Evolutionary conservation across 2,329 filamentous ascomycete genomes (phyloP).

Genomic region (Cladosporium sp.): DNA sequence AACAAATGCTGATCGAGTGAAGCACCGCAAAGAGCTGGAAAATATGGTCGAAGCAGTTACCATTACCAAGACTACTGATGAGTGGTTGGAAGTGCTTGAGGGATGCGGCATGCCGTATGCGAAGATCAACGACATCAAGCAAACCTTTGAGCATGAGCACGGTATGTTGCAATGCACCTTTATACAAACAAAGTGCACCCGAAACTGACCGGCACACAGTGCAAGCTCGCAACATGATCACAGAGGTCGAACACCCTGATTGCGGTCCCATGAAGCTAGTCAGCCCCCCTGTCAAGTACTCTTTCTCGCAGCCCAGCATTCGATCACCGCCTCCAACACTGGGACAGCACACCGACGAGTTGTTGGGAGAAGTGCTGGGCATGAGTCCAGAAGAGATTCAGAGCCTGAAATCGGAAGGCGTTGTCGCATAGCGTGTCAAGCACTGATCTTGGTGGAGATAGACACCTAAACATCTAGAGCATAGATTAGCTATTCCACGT

Average conservation of each 20-base stretch:
- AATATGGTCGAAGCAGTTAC: constrained; percentile 75
- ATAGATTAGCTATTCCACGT: background rate
- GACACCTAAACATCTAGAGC: background rate
- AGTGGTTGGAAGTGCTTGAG: constrained; percentile 86
- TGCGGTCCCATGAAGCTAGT: constrained; percentile 89
- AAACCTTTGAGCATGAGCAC: constrained; percentile 80
- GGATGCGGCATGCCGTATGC: constrained; percentile 93
- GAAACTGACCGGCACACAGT: constrained; percentile 42
- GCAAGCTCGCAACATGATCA: constrained; percentile 80
- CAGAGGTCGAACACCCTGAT: constrained; percentile 76
- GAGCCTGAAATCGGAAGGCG: constrained; percentile 63
- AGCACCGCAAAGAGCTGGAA: constrained; percentile 76
- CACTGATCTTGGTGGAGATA: background rate
- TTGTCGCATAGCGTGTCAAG: constrained; percentile 53
- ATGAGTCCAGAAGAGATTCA: constrained; percentile 61
- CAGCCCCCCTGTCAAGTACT: constrained; percentile 94
- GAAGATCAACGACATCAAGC: constrained; percentile 89
- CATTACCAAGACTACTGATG: constrained; percentile 72
- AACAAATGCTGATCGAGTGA: constrained; percentile 60
- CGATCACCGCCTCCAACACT: constrained; percentile 78
- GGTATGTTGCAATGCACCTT: constrained; percentile 49
- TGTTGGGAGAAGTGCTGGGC: constrained; percentile 65
- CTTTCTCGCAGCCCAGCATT: constrained; percentile 73
- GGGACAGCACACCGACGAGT: constrained; percentile 82
- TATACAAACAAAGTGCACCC: background rate